Evolutionary conservation across 208 protist genomes (phyloP).

Genomic region (Strigomonas culicis): DNA sequence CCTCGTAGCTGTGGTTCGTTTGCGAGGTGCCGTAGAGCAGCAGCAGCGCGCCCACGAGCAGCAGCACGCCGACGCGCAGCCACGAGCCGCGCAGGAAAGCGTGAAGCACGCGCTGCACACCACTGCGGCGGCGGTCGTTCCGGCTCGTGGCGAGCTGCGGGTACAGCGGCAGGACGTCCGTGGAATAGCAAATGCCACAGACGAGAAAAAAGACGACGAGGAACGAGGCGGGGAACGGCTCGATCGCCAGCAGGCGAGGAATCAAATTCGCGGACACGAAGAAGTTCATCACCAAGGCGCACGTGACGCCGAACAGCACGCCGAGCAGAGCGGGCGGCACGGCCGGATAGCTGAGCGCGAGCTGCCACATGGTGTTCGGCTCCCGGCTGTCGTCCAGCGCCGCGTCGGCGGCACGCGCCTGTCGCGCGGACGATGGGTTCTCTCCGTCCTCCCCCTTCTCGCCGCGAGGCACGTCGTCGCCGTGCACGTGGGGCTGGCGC

Average conservation of each 20-base stretch:
- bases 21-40: slow-evolving; percentile 70
- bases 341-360: slow-evolving; percentile 40
- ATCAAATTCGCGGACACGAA: slow-evolving; percentile 68
- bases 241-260: slow-evolving; percentile 63
- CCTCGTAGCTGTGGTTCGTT: slow-evolving; percentile 64
- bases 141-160: slow-evolving; percentile 20
- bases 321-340: slow-evolving; percentile 33
- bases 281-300: slow-evolving; percentile 40
- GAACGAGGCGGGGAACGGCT: slow-evolving; percentile 56
- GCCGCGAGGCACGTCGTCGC: too few species aligned
- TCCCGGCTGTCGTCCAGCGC: slow-evolving; percentile 8
- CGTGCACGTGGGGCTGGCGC: neutral
- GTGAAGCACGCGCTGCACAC: slow-evolving; percentile 17
- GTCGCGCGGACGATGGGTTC: too few species aligned
- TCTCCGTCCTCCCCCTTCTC: neutral
- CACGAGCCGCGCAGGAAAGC: slow-evolving; percentile 23
- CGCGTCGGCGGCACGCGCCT: neutral
- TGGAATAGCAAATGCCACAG: slow-evolving; percentile 46
- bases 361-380: slow-evolving; percentile 34
- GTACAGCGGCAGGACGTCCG: slow-evolving; percentile 40
- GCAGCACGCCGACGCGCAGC: slow-evolving; percentile 28
- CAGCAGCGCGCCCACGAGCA: slow-evolving; percentile 28
- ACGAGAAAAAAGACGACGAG: slow-evolving; percentile 41
- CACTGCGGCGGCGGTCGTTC: neutral
- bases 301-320: slow-evolving; percentile 36